These are phyloP conservation scores for Podospora bellae-mahoneyi DNA, from an alignment of 495 filamentous ascomycete genomes.

Conservation along the genomic window DNA sequence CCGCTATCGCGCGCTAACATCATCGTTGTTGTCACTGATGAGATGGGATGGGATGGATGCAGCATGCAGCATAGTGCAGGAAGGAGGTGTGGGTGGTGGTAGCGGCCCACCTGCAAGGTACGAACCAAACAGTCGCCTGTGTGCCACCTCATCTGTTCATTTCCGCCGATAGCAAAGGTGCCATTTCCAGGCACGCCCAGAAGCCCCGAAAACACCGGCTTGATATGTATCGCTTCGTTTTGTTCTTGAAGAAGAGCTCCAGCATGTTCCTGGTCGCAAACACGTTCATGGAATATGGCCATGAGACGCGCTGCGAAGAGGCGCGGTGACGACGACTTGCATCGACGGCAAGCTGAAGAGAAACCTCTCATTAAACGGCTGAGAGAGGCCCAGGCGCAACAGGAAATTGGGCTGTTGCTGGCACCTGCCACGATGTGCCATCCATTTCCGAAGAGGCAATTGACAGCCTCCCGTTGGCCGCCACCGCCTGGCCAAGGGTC, in stretches of 20 bases:
- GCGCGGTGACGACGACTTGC: not conserved
- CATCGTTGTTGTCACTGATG: not conserved
- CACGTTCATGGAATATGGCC: not conserved
- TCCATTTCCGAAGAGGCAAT: constrained; percentile 8
- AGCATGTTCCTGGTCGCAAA: not conserved
- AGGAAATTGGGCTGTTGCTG: constrained; percentile 17
- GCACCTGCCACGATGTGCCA: constrained; percentile 3
- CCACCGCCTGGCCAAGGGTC: constrained; percentile 5
- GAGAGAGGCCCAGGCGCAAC: not conserved
- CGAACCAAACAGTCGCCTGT: not conserved
- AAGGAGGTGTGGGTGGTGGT: not conserved
- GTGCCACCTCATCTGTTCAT: constrained; percentile 17
- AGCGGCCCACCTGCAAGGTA: constrained; percentile 13
- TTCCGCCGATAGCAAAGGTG: constrained; percentile 16
- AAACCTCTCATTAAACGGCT: constrained; percentile 14
- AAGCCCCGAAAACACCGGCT: not conserved
- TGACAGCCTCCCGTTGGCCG: constrained; percentile 15
- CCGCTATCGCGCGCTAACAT: constrained; percentile 3
- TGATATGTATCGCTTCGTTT: not conserved
- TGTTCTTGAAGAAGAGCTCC: not conserved
- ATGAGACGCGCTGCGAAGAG: not conserved
- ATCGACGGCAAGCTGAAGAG: constrained; percentile 3
- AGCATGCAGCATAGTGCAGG: not conserved
- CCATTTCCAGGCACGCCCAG: constrained; percentile 17
- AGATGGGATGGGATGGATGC: not conserved